These are phyloP conservation scores for Cercophora sp. DNA, from an alignment of 495 filamentous ascomycete genomes.

Conservation along the genomic window DNA sequence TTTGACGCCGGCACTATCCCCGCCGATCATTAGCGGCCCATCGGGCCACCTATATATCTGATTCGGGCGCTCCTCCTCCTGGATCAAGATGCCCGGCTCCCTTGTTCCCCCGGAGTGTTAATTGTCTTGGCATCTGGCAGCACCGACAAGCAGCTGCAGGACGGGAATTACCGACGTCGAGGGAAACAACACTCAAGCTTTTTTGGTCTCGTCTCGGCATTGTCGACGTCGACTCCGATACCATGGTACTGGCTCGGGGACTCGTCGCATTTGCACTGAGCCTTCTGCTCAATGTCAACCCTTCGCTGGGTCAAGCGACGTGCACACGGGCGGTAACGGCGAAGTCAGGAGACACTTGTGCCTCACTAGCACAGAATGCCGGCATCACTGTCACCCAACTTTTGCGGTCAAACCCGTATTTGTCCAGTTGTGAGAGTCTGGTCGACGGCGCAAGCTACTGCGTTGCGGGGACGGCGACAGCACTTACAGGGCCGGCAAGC, in stretches of 20 bases:
- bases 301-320: conserved; percentile 5
- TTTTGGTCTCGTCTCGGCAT: not conserved
- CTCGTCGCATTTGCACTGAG: conserved; percentile 16
- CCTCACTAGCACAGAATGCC: conserved; percentile 16
- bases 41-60: not conserved
- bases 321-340: conserved; percentile 23
- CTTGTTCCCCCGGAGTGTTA: too few species aligned
- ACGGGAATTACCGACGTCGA: too few species aligned
- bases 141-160: too few species aligned
- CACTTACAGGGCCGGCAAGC: not conserved
- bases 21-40: not conserved
- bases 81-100: too few species aligned
- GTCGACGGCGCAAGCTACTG: conserved; percentile 21
- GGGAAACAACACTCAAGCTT: too few species aligned
- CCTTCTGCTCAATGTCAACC: too few species aligned
- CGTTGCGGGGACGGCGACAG: conserved; percentile 15
- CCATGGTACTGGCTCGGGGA: conserved; percentile 18
- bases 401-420: conserved; percentile 22
- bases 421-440: conserved; percentile 25
- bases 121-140: too few species aligned
- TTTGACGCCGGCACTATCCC: not conserved
- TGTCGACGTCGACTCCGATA: not conserved
- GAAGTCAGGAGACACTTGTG: conserved; percentile 27
- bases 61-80: too few species aligned
- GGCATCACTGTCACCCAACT: conserved; percentile 29